Base-by-base conservation (phyloP, 2,329 filamentous ascomycete genomes). In the Scopulariopsis brevicaulis region DNA sequence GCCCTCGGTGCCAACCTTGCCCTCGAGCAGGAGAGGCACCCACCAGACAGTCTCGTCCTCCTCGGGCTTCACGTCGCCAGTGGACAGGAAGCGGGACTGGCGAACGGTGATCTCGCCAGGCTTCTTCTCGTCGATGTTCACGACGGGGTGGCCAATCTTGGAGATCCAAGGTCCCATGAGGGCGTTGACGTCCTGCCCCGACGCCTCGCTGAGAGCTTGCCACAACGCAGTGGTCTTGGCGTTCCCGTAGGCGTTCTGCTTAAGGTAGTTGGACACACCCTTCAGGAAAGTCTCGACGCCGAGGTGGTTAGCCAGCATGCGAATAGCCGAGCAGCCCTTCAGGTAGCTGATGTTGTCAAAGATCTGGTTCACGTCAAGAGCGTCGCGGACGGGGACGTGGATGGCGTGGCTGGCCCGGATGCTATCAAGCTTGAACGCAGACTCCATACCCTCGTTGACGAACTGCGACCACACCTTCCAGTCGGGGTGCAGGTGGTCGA, bases 401-500 rank as follows among this genome's bases (percentile, higher is more conserved):
- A 99, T 96, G 10, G 94, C 89, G 71, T 99, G 94, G 55, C 91
- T 96, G 50, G 90, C 89, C 53, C 94, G 87, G 63, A 99, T 83
- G 53, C 89, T 86, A 68, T 99, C 94, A 34, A 99, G 83, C 63
- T 85, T 82, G 72, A 96, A 95, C 59, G 93, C 93, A 77, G 84
- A 85, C 80, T 96, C 90, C 77, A 96, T 89, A 66, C 88, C 89
- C 77, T 97, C 94, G 74, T 90, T 90, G 66, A 97, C 90, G 74
- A 96, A 99, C 74, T 96, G 92, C 59, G 89, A 87, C 94, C 94
- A 99, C 35, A 97, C 88, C 66, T 97, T 86, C 93, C 94, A 97
- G 64, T 96, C 93, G 3, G 94, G 94, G 72, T 97, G 90, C 58
- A 97, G 83, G 68, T 95, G 82, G 68, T 97, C 90, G 59, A 92